phyloP scores from a whole-genome alignment of 1,284 basidiomycete species.

The Acaromyces ingoldii region DNA sequence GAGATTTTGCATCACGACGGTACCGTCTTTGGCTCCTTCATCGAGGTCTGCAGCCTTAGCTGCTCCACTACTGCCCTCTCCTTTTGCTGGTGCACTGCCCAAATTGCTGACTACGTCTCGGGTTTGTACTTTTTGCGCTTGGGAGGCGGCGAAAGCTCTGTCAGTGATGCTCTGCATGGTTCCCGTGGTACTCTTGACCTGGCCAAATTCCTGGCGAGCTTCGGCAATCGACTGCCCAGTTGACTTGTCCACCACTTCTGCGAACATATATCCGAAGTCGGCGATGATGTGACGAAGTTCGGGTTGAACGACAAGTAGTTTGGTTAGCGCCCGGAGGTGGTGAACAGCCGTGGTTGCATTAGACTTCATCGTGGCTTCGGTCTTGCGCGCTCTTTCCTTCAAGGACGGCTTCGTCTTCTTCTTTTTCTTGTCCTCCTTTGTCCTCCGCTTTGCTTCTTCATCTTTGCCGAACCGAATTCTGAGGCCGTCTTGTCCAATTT shows the following conservation, averaged over 20 bases:
- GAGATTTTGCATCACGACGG: background rate
- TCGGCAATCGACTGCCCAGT: conserved; percentile 8
- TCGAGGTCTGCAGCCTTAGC: background rate
- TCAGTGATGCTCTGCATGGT: conserved; percentile 5
- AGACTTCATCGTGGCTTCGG: background rate
- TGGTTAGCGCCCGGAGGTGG: conserved; percentile 10
- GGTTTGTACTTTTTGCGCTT: background rate
- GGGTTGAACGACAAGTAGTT: conserved; percentile 17
- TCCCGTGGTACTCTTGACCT: conserved; percentile 7
- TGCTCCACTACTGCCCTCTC: background rate
- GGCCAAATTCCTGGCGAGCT: conserved; percentile 12
- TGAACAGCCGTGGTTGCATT: background rate
- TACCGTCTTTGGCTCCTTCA: background rate
- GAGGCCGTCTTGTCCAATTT: conserved; percentile 3
- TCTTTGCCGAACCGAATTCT: background rate
- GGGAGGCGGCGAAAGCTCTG: background rate
- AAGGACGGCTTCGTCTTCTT: no score
- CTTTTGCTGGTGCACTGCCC: background rate
- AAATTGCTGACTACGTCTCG: background rate
- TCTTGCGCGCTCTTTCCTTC: no score
- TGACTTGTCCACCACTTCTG: conserved; percentile 14
- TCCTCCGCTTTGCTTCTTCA: background rate
- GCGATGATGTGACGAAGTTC: conserved; percentile 16
- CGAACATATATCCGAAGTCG: conserved; percentile 9
- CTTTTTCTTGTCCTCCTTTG: conserved; percentile 2